Conservation (phyloP, 2,329 filamentous ascomycete species). For the Zymoseptoria ardabiliae region DNA sequence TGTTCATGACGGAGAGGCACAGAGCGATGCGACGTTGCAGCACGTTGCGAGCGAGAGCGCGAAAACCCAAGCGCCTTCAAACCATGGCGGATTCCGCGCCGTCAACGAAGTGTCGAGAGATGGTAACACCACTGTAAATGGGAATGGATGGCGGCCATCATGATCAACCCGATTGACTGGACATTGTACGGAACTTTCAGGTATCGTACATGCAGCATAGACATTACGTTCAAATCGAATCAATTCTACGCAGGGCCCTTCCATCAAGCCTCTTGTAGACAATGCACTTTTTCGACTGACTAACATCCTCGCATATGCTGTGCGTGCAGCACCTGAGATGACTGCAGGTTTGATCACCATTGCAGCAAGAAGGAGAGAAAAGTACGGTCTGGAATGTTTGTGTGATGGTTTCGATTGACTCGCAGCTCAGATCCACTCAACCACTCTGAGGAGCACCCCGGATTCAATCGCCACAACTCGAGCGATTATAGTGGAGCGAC, state of each 20-base stretch:
- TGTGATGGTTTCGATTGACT: not conserved
- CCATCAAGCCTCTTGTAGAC: not conserved
- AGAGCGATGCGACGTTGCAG: not conserved
- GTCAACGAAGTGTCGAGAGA: slow-evolving; percentile 2
- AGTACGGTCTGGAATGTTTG: not conserved
- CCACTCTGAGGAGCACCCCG: not conserved
- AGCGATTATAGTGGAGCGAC: not conserved
- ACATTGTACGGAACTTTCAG: not conserved
- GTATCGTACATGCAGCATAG: not conserved
- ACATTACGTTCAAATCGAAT: not conserved
- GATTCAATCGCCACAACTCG: not conserved
- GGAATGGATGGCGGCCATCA: not conserved
- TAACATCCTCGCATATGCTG: not conserved
- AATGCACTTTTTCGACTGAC: not conserved
- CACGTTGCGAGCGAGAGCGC: not conserved
- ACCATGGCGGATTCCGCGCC: slow-evolving; percentile 13
- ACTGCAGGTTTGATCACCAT: slow-evolving; percentile 9
- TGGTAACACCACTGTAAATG: not conserved
- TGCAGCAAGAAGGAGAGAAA: slow-evolving; percentile 1
- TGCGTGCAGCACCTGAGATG: not conserved
- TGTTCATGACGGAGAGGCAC: slow-evolving; percentile 6
- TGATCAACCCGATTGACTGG: not conserved
- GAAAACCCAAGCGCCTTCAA: slow-evolving; percentile 1
- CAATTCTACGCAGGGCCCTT: not conserved
- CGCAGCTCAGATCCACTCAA: not conserved